Evolutionary conservation across 2,329 filamentous ascomycete species (phyloP).

Genomic region (Monilinia fructicola): DNA sequence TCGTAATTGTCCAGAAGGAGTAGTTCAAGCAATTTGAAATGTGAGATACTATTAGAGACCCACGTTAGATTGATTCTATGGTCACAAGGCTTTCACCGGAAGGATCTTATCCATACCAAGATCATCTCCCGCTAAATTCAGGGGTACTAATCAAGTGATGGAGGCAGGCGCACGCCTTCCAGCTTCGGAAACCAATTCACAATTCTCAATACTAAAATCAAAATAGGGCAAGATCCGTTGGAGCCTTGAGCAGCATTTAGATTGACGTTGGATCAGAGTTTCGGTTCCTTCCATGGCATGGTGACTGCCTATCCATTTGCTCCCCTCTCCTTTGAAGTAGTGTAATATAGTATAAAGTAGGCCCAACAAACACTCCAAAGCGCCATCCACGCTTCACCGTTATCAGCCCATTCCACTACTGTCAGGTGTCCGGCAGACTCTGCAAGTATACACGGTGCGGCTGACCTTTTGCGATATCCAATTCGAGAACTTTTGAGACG

Average conservation of each 20-base stretch:
- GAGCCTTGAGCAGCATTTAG: not conserved
- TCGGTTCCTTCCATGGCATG: not conserved
- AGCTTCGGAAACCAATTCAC: not conserved
- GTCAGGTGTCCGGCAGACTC: not conserved
- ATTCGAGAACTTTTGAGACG: not conserved
- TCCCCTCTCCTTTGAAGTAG: not conserved
- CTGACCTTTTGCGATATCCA: not conserved
- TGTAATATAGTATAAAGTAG: not conserved
- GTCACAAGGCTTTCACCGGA: not conserved
- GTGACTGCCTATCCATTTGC: not conserved
- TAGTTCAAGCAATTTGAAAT: not conserved
- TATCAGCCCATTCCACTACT: slow-evolving; percentile 4
- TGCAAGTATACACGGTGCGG: slow-evolving; percentile 11
- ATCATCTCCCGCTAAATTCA: not conserved
- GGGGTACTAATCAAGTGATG: not conserved
- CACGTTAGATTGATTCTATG: no score
- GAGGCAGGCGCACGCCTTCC: no score
- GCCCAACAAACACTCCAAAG: not conserved
- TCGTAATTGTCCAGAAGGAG: not conserved
- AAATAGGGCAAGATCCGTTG: no score
- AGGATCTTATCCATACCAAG: not conserved
- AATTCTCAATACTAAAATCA: not conserved
- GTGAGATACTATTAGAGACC: not conserved
- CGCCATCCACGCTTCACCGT: slow-evolving; percentile 4
- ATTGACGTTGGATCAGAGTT: not conserved